Evolutionary conservation across 371 early-diverging fungal species (phyloP).

Genomic region (Mucor plumbeus): DNA sequence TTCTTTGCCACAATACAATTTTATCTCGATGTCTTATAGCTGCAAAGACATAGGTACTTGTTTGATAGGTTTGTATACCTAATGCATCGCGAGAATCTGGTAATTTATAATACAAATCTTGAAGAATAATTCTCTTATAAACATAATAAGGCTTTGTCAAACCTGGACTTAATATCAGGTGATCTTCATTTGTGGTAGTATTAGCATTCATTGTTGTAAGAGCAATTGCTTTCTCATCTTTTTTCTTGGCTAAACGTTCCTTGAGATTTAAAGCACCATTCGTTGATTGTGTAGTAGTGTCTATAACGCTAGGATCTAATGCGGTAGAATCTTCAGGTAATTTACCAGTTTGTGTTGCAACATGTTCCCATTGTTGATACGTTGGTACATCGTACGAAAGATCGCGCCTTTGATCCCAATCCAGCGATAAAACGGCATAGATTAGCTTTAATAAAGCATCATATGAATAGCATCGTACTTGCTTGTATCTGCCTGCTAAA

Average conservation of each 20-base stretch:
- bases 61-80: slow-evolving; percentile 40
- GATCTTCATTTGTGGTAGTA: background rate
- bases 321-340: slow-evolving; percentile 1
- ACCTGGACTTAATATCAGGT: background rate
- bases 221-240: slow-evolving; percentile 12
- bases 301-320: background rate
- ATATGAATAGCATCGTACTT: slow-evolving; percentile 51
- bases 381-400: slow-evolving; percentile 31
- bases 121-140: slow-evolving; percentile 29
- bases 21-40: slow-evolving; percentile 42
- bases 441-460: slow-evolving; percentile 38
- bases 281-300: background rate
- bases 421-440: slow-evolving; percentile 33
- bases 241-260: slow-evolving; percentile 21
- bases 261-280: slow-evolving; percentile 6
- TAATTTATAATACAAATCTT: slow-evolving; percentile 48
- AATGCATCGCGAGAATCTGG: slow-evolving; percentile 44
- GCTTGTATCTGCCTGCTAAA: slow-evolving; percentile 40
- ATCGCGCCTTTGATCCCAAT: slow-evolving; percentile 33
- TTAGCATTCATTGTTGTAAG: background rate
- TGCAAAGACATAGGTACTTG: slow-evolving; percentile 42
- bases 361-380: slow-evolving; percentile 21
- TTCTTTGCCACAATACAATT: slow-evolving; percentile 48
- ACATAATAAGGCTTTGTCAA: slow-evolving; percentile 31
- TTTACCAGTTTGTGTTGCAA: slow-evolving; percentile 29